Conservation (phyloP, 1,139 yeast genomes). For the Protomyces inouyei region DNA sequence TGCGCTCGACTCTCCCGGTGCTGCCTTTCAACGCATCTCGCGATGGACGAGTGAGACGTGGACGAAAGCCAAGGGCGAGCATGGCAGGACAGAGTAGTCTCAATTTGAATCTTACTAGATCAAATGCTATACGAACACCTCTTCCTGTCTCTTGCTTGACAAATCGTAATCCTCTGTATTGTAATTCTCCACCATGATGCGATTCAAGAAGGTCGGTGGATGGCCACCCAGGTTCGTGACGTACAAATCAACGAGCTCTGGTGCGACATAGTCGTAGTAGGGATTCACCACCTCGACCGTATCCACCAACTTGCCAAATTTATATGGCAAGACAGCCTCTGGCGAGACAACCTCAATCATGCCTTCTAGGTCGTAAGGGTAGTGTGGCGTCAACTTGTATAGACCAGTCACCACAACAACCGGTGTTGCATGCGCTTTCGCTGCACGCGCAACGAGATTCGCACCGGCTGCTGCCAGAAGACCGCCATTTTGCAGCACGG, state of each 20-base stretch:
- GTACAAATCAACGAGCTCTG: constrained; percentile 89
- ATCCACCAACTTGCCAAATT: constrained; percentile 53
- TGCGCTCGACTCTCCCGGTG: constrained; percentile 57
- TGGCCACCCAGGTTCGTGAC: constrained; percentile 95
- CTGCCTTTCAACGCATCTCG: constrained; percentile 15
- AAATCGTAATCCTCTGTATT: constrained; percentile 28
- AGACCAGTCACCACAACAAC: constrained; percentile 94
- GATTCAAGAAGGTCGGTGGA: constrained; percentile 91
- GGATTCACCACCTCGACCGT: constrained; percentile 87
- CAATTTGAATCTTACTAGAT: background rate
- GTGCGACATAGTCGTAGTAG: constrained; percentile 84
- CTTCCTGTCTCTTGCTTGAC: background rate
- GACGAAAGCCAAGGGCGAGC: constrained; percentile 21
- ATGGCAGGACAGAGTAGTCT: background rate
- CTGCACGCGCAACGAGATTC: constrained; percentile 90
- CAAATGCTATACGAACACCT: background rate
- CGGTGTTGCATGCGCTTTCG: constrained; percentile 89
- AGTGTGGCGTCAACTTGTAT: constrained; percentile 85
- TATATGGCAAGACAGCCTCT: constrained; percentile 70
- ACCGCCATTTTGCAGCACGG: constrained; percentile 92
- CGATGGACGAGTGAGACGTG: constrained; percentile 26
- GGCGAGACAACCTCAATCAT: constrained; percentile 92
- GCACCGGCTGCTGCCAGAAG: constrained; percentile 87
- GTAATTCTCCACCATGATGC: constrained; percentile 92
- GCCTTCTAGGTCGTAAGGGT: constrained; percentile 86